These are phyloP conservation scores for Aspergillus ochraceoroseus DNA, from an alignment of 2,329 filamentous ascomycete species.

Conservation along the genomic window DNA sequence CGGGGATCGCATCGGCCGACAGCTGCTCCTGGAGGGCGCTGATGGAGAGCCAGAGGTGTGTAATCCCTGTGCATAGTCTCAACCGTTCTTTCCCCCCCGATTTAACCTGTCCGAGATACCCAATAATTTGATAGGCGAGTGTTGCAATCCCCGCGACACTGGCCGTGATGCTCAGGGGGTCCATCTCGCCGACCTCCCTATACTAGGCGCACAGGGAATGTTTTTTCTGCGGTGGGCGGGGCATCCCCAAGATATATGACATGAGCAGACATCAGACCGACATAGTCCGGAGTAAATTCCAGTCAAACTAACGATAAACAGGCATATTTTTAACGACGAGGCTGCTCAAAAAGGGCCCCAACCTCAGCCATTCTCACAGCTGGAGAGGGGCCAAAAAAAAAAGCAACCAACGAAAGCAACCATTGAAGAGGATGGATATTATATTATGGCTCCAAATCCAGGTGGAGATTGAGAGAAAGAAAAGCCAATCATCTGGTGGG, in stretches of 20 bases:
- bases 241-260: too few relatives aligned
- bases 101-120: constrained; percentile 9
- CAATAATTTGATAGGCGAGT: constrained; percentile 16
- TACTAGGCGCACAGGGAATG: too few relatives aligned
- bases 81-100: constrained; percentile 16
- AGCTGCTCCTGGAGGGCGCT: constrained; percentile 10
- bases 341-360: not conserved
- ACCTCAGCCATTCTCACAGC: not conserved
- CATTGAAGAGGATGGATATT: not conserved
- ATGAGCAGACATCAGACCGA: too few relatives aligned
- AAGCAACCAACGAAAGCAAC: not conserved
- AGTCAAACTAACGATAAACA: too few relatives aligned
- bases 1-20: constrained; percentile 4
- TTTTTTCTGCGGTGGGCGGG: too few relatives aligned
- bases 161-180: constrained; percentile 16
- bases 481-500: too few relatives aligned
- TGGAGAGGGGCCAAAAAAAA: not conserved
- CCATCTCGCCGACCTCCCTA: constrained; percentile 3
- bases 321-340: too few relatives aligned
- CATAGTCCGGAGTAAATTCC: too few relatives aligned
- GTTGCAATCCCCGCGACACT: constrained; percentile 17
- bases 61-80: constrained; percentile 11
- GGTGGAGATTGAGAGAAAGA: not conserved
- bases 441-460: not conserved
- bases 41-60: constrained; percentile 15